Evolutionary conservation across 1,284 basidiomycete species (phyloP).

Genomic region (Ganoderma resinaceum): DNA sequence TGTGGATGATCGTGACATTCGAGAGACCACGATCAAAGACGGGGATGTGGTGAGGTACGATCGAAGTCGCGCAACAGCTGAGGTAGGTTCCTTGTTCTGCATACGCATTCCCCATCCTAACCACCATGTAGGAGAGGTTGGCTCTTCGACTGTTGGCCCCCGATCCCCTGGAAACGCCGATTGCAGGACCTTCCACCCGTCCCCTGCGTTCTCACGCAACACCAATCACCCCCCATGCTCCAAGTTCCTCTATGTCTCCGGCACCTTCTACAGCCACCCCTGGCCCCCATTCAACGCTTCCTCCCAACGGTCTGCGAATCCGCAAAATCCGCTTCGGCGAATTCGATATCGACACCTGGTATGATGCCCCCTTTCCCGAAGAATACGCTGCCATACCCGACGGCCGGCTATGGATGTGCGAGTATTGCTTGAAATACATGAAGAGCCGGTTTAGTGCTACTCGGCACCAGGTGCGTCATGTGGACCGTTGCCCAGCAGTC

Average conservation of each 20-base stretch:
- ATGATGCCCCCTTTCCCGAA: constrained; percentile 98
- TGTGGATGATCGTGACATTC: constrained; percentile 77
- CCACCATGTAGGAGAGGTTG: constrained; percentile 57
- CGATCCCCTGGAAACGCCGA: constrained; percentile 51
- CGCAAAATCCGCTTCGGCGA: constrained; percentile 92
- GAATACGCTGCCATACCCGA: constrained; percentile 96
- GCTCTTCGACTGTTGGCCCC: constrained; percentile 50
- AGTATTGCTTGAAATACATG: constrained; percentile 99
- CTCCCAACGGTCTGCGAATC: constrained; percentile 68
- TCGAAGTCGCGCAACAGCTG: constrained; percentile 71
- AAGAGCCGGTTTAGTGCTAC: constrained; percentile 91
- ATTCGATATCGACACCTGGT: constrained; percentile 98
- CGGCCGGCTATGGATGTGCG: constrained; percentile 95
- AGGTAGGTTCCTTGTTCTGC: constrained; percentile 54
- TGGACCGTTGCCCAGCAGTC: constrained; percentile 4
- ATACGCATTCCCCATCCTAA: constrained; percentile 6
- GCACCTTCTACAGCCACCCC: constrained; percentile 46
- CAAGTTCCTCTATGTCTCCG: constrained; percentile 42
- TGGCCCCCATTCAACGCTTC: constrained; percentile 42
- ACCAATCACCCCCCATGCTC: constrained; percentile 28
- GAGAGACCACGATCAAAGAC: constrained; percentile 71
- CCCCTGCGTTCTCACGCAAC: constrained; percentile 63
- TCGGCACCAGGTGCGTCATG: constrained; percentile 79
- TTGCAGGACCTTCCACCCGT: constrained; percentile 65
- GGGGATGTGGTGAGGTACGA: constrained; percentile 84